phyloP scores from a whole-genome alignment of 306 rosid species.

The Corylus heterophylla region DNA sequence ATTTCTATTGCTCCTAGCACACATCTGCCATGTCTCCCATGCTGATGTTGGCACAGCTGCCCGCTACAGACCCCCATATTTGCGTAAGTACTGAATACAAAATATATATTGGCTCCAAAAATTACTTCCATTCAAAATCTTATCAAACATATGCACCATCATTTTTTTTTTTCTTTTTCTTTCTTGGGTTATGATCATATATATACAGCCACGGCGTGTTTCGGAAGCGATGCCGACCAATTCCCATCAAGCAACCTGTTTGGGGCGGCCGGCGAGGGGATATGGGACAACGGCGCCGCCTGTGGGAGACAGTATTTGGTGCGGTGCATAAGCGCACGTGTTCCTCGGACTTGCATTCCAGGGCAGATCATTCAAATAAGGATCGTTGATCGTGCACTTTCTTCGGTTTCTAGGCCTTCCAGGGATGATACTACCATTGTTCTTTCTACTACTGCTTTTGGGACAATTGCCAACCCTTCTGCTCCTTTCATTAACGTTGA shows the following conservation, averaged over 20 bases:
- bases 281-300: slow-evolving; percentile 93
- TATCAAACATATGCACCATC: neutral
- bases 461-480: slow-evolving; percentile 48
- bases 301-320: slow-evolving; percentile 73
- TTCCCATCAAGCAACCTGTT: slow-evolving; percentile 67
- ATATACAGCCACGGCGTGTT: slow-evolving; percentile 59
- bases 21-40: slow-evolving; percentile 25
- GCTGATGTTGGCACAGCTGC: slow-evolving; percentile 69
- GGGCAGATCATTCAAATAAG: slow-evolving; percentile 53
- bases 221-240: slow-evolving; percentile 36
- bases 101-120: neutral
- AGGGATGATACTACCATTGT: slow-evolving; percentile 39
- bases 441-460: slow-evolving; percentile 60
- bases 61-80: slow-evolving; percentile 52
- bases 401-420: slow-evolving; percentile 52
- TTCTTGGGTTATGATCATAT: neutral
- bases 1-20: slow-evolving; percentile 29
- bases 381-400: slow-evolving; percentile 63
- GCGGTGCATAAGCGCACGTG: slow-evolving; percentile 64
- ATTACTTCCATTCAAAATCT: neutral
- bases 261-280: slow-evolving; percentile 75
- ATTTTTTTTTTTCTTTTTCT: neutral
- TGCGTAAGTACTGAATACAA: slow-evolving; percentile 38
- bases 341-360: slow-evolving; percentile 46
- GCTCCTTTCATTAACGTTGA: slow-evolving; percentile 55